These are phyloP conservation scores for Ascochyta koolunga DNA, from an alignment of 2,329 filamentous ascomycete genomes.

Conservation along the genomic window DNA sequence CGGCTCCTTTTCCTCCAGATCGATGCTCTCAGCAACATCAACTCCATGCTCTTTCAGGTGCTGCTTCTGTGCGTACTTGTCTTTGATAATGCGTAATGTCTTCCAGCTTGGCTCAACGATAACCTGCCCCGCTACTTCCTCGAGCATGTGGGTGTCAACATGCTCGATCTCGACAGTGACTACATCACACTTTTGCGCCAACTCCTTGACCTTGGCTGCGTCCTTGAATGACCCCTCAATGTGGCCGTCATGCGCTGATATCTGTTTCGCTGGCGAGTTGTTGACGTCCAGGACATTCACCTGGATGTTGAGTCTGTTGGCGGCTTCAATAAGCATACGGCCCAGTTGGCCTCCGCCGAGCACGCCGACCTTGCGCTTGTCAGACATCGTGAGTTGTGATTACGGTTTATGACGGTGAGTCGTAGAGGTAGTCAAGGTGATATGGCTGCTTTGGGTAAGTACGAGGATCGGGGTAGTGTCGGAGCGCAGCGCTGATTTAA, in stretches of 20 bases:
- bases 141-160: constrained; percentile 85
- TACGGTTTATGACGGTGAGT: constrained; percentile 1
- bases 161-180: constrained; percentile 96
- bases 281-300: constrained; percentile 80
- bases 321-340: constrained; percentile 92
- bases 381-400: constrained; percentile 30
- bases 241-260: constrained; percentile 75
- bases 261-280: constrained; percentile 82
- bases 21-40: constrained; percentile 73
- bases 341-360: constrained; percentile 68
- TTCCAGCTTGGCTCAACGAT: constrained; percentile 80
- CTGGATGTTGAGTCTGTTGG: constrained; percentile 76
- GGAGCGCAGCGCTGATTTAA: constrained; percentile 25
- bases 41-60: constrained; percentile 73
- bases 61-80: constrained; percentile 90
- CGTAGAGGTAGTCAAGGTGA: constrained; percentile 15
- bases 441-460: constrained; percentile 28
- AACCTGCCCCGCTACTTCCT: constrained; percentile 74
- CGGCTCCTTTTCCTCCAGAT: constrained; percentile 64
- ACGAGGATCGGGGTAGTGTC: constrained; percentile 21
- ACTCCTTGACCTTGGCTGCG: constrained; percentile 73
- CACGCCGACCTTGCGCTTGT: constrained; percentile 44
- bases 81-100: constrained; percentile 87
- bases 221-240: constrained; percentile 90
- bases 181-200: constrained; percentile 79